phyloP scores from a whole-genome alignment of 768 basidiomycete species.

The Galerina marginata region DNA sequence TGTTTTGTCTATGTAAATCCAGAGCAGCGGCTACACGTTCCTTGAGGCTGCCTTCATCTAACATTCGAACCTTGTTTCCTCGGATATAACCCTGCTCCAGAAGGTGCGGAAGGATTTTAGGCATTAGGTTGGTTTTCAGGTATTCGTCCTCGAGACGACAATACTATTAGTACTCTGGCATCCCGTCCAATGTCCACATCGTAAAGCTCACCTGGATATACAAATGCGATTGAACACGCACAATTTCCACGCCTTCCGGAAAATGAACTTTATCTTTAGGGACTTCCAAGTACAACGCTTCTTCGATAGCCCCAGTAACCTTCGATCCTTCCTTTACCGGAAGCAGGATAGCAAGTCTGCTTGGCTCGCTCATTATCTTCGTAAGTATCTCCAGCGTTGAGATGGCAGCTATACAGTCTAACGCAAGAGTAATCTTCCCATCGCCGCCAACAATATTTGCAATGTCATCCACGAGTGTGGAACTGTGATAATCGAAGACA shows the following conservation, averaged over 20 bases:
- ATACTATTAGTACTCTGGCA: neutral
- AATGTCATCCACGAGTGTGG: slow-evolving; percentile 41
- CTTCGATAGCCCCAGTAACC: slow-evolving; percentile 33
- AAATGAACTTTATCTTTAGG: slow-evolving; percentile 44
- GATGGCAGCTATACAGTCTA: slow-evolving; percentile 45
- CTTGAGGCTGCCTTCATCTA: slow-evolving; percentile 48
- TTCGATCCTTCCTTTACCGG: slow-evolving; percentile 51
- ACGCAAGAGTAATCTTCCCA: slow-evolving; percentile 35
- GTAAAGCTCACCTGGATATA: slow-evolving; percentile 41
- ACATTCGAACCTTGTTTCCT: slow-evolving; percentile 45
- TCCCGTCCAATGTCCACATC: neutral
- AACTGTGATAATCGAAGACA: slow-evolving; percentile 45
- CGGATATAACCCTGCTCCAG: slow-evolving; percentile 43
- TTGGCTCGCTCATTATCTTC: slow-evolving; percentile 40
- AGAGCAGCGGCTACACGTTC: slow-evolving; percentile 47
- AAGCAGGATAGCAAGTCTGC: slow-evolving; percentile 48
- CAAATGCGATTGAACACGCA: slow-evolving; percentile 46
- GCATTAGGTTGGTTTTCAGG: slow-evolving; percentile 49
- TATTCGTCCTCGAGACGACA: slow-evolving; percentile 38
- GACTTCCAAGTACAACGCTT: slow-evolving; percentile 38
- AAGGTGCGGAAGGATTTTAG: slow-evolving; percentile 48
- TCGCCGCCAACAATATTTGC: slow-evolving; percentile 36
- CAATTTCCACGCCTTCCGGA: slow-evolving; percentile 36
- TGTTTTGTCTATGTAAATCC: slow-evolving; percentile 50
- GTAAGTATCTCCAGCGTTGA: slow-evolving; percentile 41